A percentile compares a stretch with the other conserved stretches of the same genome.
phyloP scores from a whole-genome alignment of 306 rosid genomes.

The Fragaria nilgerrensis region DNA sequence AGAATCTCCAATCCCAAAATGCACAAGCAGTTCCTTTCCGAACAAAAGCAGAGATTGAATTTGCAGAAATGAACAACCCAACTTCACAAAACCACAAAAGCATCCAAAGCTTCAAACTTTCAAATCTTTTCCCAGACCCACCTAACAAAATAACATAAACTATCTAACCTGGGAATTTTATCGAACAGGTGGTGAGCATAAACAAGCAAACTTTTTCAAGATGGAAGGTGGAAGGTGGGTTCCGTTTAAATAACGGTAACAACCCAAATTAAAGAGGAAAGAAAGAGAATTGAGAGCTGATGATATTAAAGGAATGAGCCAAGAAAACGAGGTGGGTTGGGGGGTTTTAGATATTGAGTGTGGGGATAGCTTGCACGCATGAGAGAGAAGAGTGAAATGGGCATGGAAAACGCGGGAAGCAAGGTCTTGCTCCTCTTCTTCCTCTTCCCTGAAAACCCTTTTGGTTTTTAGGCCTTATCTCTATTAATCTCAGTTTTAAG shows the following conservation, averaged over 20 bases:
- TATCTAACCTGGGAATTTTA: conserved; percentile 16
- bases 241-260: conserved; percentile 8
- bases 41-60: not conserved
- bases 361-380: conserved; percentile 92
- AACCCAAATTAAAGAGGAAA: not conserved
- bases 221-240: conserved; percentile 1
- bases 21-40: not conserved
- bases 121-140: conserved; percentile 16
- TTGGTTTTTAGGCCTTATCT: not conserved
- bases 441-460: conserved; percentile 13
- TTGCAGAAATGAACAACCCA: conserved; percentile 12
- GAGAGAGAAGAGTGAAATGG: conserved; percentile 40
- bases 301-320: conserved; percentile 40
- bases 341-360: conserved; percentile 9
- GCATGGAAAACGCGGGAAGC: conserved; percentile 73
- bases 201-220: conserved; percentile 20
- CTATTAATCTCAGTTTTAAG: conserved; percentile 33
- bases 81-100: conserved; percentile 15
- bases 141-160: conserved; percentile 28
- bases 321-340: conserved; percentile 34
- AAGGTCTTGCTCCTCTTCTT: conserved; percentile 22
- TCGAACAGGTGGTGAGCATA: conserved; percentile 22
- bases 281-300: conserved; percentile 37
- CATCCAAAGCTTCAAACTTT: conserved; percentile 8
- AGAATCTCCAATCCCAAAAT: not conserved